Conservation (phyloP, 768 basidiomycete species). For the Pseudohyphozyma bogoriensis region DNA sequence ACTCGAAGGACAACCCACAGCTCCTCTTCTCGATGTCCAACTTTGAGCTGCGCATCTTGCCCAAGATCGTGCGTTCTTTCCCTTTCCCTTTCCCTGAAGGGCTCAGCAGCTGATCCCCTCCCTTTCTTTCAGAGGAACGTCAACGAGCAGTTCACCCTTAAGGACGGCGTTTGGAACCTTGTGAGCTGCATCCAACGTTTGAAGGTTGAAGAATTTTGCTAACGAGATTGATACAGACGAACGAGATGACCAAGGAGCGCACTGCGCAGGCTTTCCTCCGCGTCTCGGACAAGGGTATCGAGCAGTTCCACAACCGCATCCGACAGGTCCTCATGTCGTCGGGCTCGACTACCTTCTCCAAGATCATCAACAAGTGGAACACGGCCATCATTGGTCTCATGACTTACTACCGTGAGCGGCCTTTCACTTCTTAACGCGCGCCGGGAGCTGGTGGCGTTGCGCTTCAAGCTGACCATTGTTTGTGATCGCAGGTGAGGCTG, state of each 20-base stretch:
- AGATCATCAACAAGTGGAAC: conserved; percentile 86
- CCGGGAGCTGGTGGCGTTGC: too few relatives aligned
- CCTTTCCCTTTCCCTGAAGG: too few relatives aligned
- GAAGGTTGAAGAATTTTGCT: not conserved
- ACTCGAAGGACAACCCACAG: conserved; percentile 84
- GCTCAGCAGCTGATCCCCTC: too few relatives aligned
- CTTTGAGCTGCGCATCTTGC: conserved; percentile 96
- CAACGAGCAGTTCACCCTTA: conserved; percentile 92
- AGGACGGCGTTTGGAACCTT: conserved; percentile 75
- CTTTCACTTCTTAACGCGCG: not conserved
- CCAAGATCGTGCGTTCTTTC: too few relatives aligned
- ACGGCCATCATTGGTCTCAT: conserved; percentile 73
- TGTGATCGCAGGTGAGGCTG: conserved; percentile 37
- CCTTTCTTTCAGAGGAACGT: too few relatives aligned
- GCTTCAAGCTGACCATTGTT: not conserved
- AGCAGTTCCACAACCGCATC: conserved; percentile 40
- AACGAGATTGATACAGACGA: conserved; percentile 50
- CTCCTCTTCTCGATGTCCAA: conserved; percentile 96
- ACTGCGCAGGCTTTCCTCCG: conserved; percentile 97
- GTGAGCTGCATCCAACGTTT: too few relatives aligned
- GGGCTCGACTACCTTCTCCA: conserved; percentile 95
- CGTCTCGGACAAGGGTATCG: conserved; percentile 79
- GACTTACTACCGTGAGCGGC: too few relatives aligned
- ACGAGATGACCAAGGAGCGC: conserved; percentile 93
- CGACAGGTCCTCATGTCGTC: conserved; percentile 89